phyloP scores from a whole-genome alignment of 163 green algal genomes.

The Coccomyxa subellipsoidea region DNA sequence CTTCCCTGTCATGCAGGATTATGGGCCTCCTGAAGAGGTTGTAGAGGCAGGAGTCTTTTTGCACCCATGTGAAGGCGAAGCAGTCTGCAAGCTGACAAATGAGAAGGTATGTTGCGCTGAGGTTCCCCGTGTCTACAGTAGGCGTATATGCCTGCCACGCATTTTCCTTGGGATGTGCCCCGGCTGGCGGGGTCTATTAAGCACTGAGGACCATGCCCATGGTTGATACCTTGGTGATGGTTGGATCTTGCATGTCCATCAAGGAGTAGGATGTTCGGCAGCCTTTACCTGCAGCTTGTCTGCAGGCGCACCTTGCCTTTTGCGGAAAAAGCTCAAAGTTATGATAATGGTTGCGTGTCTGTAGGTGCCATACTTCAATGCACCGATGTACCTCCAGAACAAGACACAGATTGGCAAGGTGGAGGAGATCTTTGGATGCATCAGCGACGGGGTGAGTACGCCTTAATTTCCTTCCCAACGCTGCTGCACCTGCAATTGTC shows the following conservation, averaged over 20 bases:
- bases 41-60: slow-evolving; percentile 86
- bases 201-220: too few species aligned
- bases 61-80: slow-evolving; percentile 97
- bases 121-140: background rate
- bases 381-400: slow-evolving; percentile 97
- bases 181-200: too few species aligned
- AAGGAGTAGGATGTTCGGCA: too few species aligned
- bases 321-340: too few species aligned
- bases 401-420: slow-evolving; percentile 97
- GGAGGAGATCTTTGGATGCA: slow-evolving; percentile 97
- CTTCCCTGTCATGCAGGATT: background rate
- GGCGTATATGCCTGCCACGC: too few species aligned
- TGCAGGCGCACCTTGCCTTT: too few species aligned
- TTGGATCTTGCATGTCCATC: too few species aligned
- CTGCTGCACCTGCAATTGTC: background rate
- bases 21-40: slow-evolving; percentile 72
- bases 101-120: slow-evolving; percentile 72
- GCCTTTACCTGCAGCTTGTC: too few species aligned
- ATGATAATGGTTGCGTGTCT: too few species aligned
- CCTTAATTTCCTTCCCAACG: background rate
- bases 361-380: slow-evolving; percentile 98
- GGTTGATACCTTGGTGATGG: background rate
- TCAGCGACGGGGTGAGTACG: slow-evolving; percentile 76
- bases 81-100: slow-evolving; percentile 93
- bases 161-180: too few species aligned